Conservation (phyloP, 306 rosid genomes). For the Canavalia ensiformis region DNA sequence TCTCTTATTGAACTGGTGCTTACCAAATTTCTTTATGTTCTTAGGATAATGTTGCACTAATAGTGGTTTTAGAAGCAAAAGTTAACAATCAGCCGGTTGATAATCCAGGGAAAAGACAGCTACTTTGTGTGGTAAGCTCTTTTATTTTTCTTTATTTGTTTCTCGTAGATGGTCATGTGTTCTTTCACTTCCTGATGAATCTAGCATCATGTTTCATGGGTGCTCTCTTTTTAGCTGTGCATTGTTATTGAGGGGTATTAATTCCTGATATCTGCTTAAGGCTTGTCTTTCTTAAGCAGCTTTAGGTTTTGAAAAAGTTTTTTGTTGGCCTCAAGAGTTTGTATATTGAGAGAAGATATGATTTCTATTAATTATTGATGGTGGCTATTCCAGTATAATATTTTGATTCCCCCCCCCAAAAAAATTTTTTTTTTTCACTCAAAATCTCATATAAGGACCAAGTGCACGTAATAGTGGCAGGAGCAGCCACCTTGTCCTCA, state of each 20-base stretch:
- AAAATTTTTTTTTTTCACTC: background rate
- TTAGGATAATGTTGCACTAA: constrained; percentile 98
- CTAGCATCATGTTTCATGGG: constrained; percentile 10
- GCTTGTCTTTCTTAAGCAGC: background rate
- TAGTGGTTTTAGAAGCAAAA: constrained; percentile 97
- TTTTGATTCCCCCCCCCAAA: no score
- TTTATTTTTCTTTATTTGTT: constrained; percentile 26
- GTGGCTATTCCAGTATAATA: constrained; percentile 13
- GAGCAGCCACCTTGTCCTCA: no score
- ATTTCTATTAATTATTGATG: background rate
- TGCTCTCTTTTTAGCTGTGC: constrained; percentile 2
- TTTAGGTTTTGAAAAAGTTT: constrained; percentile 1
- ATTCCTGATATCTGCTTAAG: background rate
- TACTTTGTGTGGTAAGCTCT: constrained; percentile 91
- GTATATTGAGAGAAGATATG: no score
- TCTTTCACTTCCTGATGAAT: constrained; percentile 21
- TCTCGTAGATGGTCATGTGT: constrained; percentile 21
- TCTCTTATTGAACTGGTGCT: constrained; percentile 38
- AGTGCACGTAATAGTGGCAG: no score
- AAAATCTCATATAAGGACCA: background rate
- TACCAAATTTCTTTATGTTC: constrained; percentile 45
- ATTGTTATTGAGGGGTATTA: constrained; percentile 19
- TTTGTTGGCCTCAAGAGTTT: no score
- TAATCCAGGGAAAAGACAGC: constrained; percentile 94
- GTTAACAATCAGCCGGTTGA: constrained; percentile 84